Evolutionary conservation across 2,329 filamentous ascomycete species (phyloP), one percentile per base, ranked within the genome.

Genomic region (Hypoxylon sp.): DNA sequence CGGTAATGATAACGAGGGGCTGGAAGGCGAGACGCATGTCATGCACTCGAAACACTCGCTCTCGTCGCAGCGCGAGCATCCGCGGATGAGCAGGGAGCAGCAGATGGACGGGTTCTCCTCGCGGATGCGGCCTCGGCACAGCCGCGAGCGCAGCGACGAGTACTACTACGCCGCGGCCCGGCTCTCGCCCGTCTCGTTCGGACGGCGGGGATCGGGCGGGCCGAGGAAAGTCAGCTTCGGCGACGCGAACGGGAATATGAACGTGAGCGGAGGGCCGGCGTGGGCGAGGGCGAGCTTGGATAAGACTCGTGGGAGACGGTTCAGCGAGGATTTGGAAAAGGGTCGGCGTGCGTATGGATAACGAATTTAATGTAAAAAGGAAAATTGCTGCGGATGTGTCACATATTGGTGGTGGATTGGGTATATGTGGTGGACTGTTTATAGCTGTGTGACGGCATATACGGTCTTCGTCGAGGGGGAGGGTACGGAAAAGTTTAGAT

Each of bases 251-350:
- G 66, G 32, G 4, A 53, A 48, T 38, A 54, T n/a, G 4, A 53
- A 48, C 44, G 58, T n/a, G 32, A 60, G 57, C 16, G 66, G 38
- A 4, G 38, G 38, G 16, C 26, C 16, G 5, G 22, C 61, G n/a
- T 67, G 61, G 67, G 53, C 44, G 3, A 32, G 67, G 46, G 53
- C 67, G 18, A 67, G 67, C n/a, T 20, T 64, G 0, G 67, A 67
- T 44, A 57, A 64, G 9, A 69, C n/a, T 49, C 61, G 67, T 0
- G 61, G 54, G 9, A 61, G 64, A 16, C 56, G 64, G 42, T 0
- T 64, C 2, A 67, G 66, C 11, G 63, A 64, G 40, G 64, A 67
- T 22, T 22, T 69, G 45, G 66, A 67, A 42, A 69, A 61, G 53
- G 66, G 66, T 4, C 26, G 64, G 16, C 33, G 51, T 0, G n/a